These are phyloP conservation scores for Lepidium sativum DNA, from an alignment of 345 rosid species.

Conservation along the genomic window DNA sequence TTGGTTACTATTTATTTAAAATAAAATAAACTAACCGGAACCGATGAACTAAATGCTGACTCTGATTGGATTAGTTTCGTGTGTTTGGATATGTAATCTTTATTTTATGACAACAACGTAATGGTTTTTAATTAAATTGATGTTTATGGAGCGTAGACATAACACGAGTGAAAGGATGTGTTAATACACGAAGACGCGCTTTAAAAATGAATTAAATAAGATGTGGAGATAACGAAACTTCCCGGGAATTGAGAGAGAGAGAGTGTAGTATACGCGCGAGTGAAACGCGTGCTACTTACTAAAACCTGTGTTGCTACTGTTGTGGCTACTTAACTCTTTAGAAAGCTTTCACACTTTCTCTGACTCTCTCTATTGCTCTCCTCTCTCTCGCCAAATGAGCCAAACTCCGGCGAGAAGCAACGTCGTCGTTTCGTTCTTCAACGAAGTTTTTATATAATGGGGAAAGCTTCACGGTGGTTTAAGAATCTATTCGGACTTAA, in stretches of 20 bases:
- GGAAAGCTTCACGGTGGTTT: slow-evolving; percentile 79
- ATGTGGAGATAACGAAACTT: slow-evolving; percentile 19
- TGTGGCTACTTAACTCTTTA: slow-evolving; percentile 20
- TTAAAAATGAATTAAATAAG: neutral
- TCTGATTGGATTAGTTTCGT: too few species aligned
- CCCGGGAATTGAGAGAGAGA: slow-evolving; percentile 6
- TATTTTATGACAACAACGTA: too few species aligned
- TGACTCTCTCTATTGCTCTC: neutral
- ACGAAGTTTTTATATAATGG: slow-evolving; percentile 34
- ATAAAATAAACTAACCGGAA: too few species aligned
- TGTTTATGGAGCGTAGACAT: neutral
- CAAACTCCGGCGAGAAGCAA: neutral
- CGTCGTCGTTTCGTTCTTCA: neutral
- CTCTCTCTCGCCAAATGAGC: neutral
- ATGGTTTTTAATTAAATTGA: neutral
- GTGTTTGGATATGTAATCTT: too few species aligned
- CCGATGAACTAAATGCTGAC: too few species aligned
- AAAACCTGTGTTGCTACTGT: neutral
- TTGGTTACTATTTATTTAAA: too few species aligned
- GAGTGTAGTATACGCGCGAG: slow-evolving; percentile 7
- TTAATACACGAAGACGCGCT: neutral
- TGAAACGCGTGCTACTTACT: neutral
- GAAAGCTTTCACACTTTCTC: neutral
- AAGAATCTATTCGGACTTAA: slow-evolving; percentile 60
- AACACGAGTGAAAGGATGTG: neutral